Percentiles rank a stretch among this genome's conserved stretches.
phyloP scores from a whole-genome alignment of 1,139 yeast species.

The Williopsis jadinii region DNA sequence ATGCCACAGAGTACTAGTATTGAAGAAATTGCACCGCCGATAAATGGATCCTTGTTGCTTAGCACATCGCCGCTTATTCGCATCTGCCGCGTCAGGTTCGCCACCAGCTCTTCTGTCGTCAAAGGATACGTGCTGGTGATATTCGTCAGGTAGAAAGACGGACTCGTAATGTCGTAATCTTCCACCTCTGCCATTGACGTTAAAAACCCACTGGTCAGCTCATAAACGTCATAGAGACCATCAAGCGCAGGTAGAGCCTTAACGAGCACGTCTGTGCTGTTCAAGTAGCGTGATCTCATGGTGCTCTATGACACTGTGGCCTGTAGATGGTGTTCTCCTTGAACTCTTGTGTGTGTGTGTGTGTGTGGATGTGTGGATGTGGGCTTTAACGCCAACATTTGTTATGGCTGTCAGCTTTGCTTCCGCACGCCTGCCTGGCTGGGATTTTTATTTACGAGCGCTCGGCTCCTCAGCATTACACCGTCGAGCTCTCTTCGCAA shows the following conservation, averaged over 20 bases:
- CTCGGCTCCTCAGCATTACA: no score
- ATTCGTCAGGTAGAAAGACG: slow-evolving; percentile 19
- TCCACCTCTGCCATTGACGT: not conserved
- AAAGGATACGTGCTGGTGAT: slow-evolving; percentile 5
- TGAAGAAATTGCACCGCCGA: slow-evolving; percentile 25
- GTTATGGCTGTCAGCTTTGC: no score
- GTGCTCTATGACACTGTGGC: no score
- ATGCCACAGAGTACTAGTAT: slow-evolving; percentile 26
- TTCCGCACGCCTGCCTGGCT: no score
- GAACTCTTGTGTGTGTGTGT: no score
- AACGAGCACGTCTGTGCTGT: not conserved
- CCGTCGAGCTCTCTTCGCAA: no score
- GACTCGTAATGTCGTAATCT: slow-evolving; percentile 9
- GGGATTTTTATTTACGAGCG: no score
- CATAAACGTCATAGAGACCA: slow-evolving; percentile 13
- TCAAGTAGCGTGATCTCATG: no score
- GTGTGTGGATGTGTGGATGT: no score
- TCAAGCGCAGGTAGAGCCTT: slow-evolving; percentile 8
- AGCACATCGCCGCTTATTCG: slow-evolving; percentile 1
- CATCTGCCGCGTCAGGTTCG: slow-evolving; percentile 5
- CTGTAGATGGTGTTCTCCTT: no score
- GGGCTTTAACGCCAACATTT: no score
- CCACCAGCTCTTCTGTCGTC: slow-evolving; percentile 4
- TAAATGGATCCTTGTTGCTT: slow-evolving; percentile 21
- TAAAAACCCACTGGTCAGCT: slow-evolving; percentile 17